phyloP scores from a whole-genome alignment of 805 yeast species.

The Jamesozyma piceae region DNA sequence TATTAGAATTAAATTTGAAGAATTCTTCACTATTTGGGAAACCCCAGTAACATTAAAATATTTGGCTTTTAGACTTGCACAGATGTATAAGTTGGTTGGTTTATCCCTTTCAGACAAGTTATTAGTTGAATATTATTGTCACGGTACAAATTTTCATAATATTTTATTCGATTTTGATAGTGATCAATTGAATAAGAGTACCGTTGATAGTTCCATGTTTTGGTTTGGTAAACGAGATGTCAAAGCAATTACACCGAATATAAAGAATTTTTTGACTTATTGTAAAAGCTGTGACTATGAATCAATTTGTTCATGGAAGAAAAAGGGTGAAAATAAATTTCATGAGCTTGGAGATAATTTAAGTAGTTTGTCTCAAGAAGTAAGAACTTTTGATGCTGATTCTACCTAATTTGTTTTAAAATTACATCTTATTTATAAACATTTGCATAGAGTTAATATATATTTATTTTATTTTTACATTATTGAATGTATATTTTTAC shows the following conservation, averaged over 20 bases:
- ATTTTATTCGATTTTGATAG: slow-evolving; percentile 33
- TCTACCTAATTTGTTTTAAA: too few species aligned
- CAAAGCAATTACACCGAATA: slow-evolving; percentile 31
- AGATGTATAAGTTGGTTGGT: slow-evolving; percentile 26
- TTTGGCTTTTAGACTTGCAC: slow-evolving; percentile 47
- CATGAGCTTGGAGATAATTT: slow-evolving; percentile 10
- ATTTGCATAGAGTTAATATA: too few species aligned
- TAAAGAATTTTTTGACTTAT: slow-evolving; percentile 29
- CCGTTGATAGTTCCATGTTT: slow-evolving; percentile 34
- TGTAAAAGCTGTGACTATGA: slow-evolving; percentile 52
- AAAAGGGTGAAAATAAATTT: slow-evolving; percentile 14
- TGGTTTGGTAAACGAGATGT: slow-evolving; percentile 57
- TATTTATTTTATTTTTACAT: too few species aligned
- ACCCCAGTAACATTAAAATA: slow-evolving; percentile 47
- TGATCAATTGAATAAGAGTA: slow-evolving; percentile 22
- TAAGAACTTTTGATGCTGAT: neutral
- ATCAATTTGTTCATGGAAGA: slow-evolving; percentile 35
- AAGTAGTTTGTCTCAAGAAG: neutral
- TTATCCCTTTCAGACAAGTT: slow-evolving; percentile 32
- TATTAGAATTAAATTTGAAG: slow-evolving; percentile 13
- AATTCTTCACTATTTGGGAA: slow-evolving; percentile 39
- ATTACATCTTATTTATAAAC: too few species aligned
- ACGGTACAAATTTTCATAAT: slow-evolving; percentile 35
- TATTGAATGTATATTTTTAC: too few species aligned
- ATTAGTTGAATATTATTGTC: slow-evolving; percentile 46